A percentile compares a stretch with the other conserved stretches of the same genome.
Evolutionary conservation across 2,329 filamentous ascomycete species (phyloP).

Genomic region (Ophiostoma sp.): DNA sequence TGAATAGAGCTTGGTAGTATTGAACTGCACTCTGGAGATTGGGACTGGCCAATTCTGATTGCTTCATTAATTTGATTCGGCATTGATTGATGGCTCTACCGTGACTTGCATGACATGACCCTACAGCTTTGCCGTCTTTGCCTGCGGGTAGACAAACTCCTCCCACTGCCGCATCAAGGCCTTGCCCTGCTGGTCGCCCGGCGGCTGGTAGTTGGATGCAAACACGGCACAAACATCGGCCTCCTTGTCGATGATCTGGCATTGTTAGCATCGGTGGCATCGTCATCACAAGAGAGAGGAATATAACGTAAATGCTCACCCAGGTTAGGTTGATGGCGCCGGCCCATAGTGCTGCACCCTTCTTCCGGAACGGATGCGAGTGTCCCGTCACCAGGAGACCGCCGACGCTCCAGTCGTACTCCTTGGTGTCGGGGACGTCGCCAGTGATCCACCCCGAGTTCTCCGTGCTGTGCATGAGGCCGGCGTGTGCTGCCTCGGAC

Average conservation of each 20-base stretch:
- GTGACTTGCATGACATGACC: no score
- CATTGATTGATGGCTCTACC: no score
- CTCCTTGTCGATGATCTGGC: conserved; percentile 31
- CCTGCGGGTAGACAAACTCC: conserved; percentile 36
- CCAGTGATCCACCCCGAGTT: conserved; percentile 30
- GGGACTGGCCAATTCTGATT: no score
- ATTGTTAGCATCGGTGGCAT: not conserved
- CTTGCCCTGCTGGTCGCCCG: conserved; percentile 36
- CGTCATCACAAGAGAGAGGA: not conserved
- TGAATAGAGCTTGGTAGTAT: not conserved
- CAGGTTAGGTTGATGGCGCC: conserved; percentile 44
- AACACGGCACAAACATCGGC: conserved; percentile 40
- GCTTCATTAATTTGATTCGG: no score
- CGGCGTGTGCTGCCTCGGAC: conserved; percentile 23
- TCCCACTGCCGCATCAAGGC: conserved; percentile 37
- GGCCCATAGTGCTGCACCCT: conserved; percentile 40
- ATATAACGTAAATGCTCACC: conserved; percentile 23
- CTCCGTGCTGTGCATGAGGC: conserved; percentile 31
- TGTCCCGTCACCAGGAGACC: conserved; percentile 40
- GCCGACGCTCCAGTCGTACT: conserved; percentile 40
- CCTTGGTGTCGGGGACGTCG: conserved; percentile 32
- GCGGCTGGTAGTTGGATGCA: conserved; percentile 40
- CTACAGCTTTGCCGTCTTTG: conserved; percentile 18
- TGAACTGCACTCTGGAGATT: not conserved
- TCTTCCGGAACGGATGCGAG: conserved; percentile 35